Conservation (phyloP, 129 eudicot genomes). For the Apium graveolens region DNA sequence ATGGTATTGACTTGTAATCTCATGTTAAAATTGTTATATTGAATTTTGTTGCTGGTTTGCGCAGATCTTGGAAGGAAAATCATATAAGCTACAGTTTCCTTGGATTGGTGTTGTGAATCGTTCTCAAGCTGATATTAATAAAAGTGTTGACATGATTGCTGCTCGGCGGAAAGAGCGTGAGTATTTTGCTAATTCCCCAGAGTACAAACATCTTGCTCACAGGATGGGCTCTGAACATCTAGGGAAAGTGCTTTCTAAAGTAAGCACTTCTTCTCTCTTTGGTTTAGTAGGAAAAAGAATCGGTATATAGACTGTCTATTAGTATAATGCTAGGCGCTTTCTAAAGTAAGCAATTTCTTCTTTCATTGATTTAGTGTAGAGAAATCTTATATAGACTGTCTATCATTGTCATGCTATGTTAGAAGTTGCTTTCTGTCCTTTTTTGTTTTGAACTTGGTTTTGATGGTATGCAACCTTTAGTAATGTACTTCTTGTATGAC, state of each 20-base stretch:
- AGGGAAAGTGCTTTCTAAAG: slow-evolving; percentile 80
- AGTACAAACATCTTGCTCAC: slow-evolving; percentile 67
- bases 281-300: neutral
- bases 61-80: slow-evolving; percentile 82
- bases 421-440: neutral
- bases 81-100: slow-evolving; percentile 78
- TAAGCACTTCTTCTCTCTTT: slow-evolving; percentile 10
- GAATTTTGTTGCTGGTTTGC: slow-evolving; percentile 9
- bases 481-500: slow-evolving; percentile 11
- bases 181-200: slow-evolving; percentile 58
- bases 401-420: neutral
- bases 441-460: neutral
- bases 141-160: slow-evolving; percentile 80
- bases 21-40: neutral
- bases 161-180: slow-evolving; percentile 79
- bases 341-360: slow-evolving; percentile 33
- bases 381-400: neutral
- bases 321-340: slow-evolving; percentile 31
- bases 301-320: neutral
- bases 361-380: neutral
- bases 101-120: slow-evolving; percentile 99
- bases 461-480: neutral
- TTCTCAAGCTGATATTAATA: slow-evolving; percentile 89
- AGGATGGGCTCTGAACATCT: slow-evolving; percentile 96
- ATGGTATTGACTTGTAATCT: too few species aligned